These are phyloP conservation scores for Dactylonectria macrodidyma DNA, from an alignment of 2,329 filamentous ascomycete genomes.

Conservation along the genomic window DNA sequence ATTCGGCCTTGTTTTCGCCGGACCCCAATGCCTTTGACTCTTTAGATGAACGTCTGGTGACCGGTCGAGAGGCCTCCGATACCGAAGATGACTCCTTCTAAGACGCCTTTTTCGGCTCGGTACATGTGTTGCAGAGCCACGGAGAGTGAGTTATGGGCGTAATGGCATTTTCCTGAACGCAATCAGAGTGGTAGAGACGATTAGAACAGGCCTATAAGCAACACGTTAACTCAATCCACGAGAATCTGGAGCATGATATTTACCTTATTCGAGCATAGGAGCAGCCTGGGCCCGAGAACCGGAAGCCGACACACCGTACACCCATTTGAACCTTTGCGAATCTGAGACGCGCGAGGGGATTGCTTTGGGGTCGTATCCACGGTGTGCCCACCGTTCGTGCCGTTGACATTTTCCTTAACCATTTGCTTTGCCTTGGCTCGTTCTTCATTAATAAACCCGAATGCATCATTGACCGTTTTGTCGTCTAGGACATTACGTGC, in stretches of 20 bases:
- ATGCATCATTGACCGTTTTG: constrained; percentile 58
- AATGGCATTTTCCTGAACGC: constrained; percentile 56
- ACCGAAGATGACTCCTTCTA: constrained; percentile 45
- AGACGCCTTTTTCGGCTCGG: constrained; percentile 39
- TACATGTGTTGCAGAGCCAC: constrained; percentile 64
- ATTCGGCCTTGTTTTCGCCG: constrained; percentile 11
- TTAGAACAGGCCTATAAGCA: constrained; percentile 57
- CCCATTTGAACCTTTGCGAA: constrained; percentile 60
- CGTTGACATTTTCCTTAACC: constrained; percentile 26
- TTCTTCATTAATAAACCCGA: constrained; percentile 60
- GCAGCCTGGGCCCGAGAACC: constrained; percentile 62
- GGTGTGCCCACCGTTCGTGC: constrained; percentile 27
- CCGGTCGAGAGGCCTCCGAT: constrained; percentile 23
- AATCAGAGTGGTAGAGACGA: constrained; percentile 65
- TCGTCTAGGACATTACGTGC: constrained; percentile 64
- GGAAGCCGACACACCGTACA: constrained; percentile 64
- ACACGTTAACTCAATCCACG: constrained; percentile 35
- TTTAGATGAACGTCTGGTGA: constrained; percentile 9
- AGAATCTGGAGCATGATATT: constrained; percentile 35
- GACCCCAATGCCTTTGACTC: not conserved
- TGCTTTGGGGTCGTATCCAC: constrained; percentile 43
- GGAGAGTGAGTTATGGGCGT: constrained; percentile 53
- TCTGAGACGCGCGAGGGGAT: constrained; percentile 53
- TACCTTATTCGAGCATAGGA: constrained; percentile 68
- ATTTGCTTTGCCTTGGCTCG: constrained; percentile 48